Evolutionary conservation across 208 protist species (phyloP).

Genomic region (Leishmania tarentolae): DNA sequence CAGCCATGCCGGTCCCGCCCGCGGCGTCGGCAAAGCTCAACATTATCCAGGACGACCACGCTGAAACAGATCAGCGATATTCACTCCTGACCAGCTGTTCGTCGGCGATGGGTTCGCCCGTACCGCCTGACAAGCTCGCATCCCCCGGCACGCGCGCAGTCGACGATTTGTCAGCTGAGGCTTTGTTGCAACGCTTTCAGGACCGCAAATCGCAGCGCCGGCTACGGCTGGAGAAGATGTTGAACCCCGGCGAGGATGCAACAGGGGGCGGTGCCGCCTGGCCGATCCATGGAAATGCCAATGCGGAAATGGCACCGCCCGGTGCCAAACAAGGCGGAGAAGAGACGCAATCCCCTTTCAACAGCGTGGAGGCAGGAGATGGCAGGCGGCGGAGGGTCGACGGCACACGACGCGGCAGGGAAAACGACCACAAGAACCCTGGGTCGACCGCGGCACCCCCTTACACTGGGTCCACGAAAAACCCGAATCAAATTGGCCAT

Average conservation of each 20-base stretch:
- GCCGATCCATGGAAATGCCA: not conserved
- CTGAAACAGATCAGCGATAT: slow-evolving; percentile 17
- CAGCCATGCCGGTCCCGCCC: not conserved
- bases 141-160: not conserved
- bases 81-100: not conserved
- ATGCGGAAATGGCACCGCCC: slow-evolving; percentile 1
- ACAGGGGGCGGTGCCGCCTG: not conserved
- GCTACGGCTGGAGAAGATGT: slow-evolving; percentile 39
- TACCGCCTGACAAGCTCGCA: not conserved
- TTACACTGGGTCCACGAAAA: slow-evolving; percentile 21
- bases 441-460: not conserved
- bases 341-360: not conserved
- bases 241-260: slow-evolving; percentile 6
- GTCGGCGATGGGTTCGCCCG: not conserved
- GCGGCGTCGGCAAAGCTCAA: slow-evolving; percentile 28
- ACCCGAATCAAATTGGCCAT: slow-evolving; percentile 87
- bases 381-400: not conserved
- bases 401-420: not conserved
- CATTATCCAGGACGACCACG: slow-evolving; percentile 16
- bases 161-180: slow-evolving; percentile 27
- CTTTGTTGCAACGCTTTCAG: slow-evolving; percentile 34
- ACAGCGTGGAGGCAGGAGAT: not conserved
- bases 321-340: slow-evolving; percentile 2
- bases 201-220: slow-evolving; percentile 40
- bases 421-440: not conserved